phyloP scores from a whole-genome alignment of 1,284 basidiomycete species.

The Mycosarcoma maydis region DNA sequence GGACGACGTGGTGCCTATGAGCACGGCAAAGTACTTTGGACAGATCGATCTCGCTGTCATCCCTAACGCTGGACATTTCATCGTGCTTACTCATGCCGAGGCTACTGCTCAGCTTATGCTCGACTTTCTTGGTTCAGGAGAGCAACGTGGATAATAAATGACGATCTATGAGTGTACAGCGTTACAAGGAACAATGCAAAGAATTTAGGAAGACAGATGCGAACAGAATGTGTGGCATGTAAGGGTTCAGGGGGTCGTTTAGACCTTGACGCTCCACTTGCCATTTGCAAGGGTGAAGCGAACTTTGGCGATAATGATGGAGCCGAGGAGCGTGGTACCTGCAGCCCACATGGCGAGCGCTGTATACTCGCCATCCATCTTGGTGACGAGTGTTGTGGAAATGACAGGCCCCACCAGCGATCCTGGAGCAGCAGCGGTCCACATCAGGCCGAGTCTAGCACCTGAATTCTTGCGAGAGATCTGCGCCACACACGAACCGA shows the following conservation, averaged over 20 bases:
- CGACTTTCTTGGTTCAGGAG: slow-evolving; percentile 33
- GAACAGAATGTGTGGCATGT: not conserved
- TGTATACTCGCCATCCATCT: slow-evolving; percentile 28
- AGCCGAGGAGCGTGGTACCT: slow-evolving; percentile 26
- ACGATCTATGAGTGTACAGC: too few species aligned
- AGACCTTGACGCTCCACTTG: slow-evolving; percentile 31
- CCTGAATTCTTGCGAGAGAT: slow-evolving; percentile 27
- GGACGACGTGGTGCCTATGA: slow-evolving; percentile 45
- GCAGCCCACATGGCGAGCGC: slow-evolving; percentile 41
- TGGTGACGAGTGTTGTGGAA: slow-evolving; percentile 23
- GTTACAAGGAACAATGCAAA: too few species aligned
- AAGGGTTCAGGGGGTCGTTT: too few species aligned
- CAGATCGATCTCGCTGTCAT: slow-evolving; percentile 42
- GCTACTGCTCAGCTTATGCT: slow-evolving; percentile 38
- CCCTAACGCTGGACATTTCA: slow-evolving; percentile 30
- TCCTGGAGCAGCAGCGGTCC: slow-evolving; percentile 41
- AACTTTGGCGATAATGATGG: slow-evolving; percentile 22
- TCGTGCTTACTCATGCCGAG: slow-evolving; percentile 39
- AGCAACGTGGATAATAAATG: too few species aligned
- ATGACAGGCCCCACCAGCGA: slow-evolving; percentile 41
- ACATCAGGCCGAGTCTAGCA: slow-evolving; percentile 30
- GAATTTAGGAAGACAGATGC: too few species aligned
- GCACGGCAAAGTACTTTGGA: slow-evolving; percentile 48
- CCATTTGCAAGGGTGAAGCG: slow-evolving; percentile 26
- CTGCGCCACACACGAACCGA: slow-evolving; percentile 31